Base-by-base conservation (phyloP, 2,329 filamentous ascomycete genomes). In the Colletotrichum navitas region DNA sequence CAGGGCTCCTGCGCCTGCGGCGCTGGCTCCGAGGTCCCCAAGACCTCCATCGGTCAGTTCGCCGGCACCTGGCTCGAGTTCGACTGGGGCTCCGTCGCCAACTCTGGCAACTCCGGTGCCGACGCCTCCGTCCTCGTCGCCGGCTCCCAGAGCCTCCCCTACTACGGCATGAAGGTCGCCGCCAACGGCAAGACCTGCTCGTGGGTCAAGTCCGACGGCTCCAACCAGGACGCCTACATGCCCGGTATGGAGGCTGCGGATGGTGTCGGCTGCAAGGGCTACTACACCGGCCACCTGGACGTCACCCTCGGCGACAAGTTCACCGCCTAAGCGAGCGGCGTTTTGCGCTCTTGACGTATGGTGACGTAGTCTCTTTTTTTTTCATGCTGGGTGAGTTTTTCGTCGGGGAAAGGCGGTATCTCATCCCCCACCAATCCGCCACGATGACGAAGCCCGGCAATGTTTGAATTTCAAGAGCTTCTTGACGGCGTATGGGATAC, bases 101-200 rank as follows among this genome's bases (percentile, higher is more conserved):
- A 88, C 83, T 66, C 75, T n/a, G 79, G 77, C 66, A 86, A 83
- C 83, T 86, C 84, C 3, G 86, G 86, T 51, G 84, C 83, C 69
- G 86, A 88, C 68, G 85, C 83, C 73, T 87, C 85, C 5, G 82
- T 82, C 70, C 81, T 88, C 12, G 84, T 86, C 52, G 79, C 85
- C 39, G 80, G 82, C 75, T 72, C 76, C 36, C 73, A 75, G 63
- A 71, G 74, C 67, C 74, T 80, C 18, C 5, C 68, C 24, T 80
- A 82, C 63, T 80, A 68, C 70, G 80, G 79, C 74, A 78, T 85
- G 72, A 76, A 76, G 36, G 81, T 86, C 74, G 81, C 79, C 72
- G 81, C 80, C 68, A 77, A 77, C 73, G 78, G 79, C 66, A 77
- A 81, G 73, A 80, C 78, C 73, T 87, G 85, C 81, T 84, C 83